phyloP scores from a whole-genome alignment of 495 filamentous ascomycete genomes.

The Penicillium lividum region DNA sequence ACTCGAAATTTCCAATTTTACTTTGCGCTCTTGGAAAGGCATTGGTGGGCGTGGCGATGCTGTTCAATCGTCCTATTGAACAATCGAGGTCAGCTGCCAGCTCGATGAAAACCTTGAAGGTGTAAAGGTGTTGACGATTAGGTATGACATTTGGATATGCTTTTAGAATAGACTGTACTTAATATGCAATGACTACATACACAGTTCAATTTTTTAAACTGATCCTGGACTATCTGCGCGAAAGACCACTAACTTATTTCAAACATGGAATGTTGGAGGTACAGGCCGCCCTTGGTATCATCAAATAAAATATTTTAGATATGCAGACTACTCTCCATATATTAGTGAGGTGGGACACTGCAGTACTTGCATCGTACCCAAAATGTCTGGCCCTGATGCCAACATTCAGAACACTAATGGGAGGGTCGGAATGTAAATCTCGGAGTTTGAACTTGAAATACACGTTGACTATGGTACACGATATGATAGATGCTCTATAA shows the following conservation, averaged over 20 bases:
- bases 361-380: too few relatives aligned
- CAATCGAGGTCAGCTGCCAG: not conserved
- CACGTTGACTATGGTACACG: slow-evolving; percentile 27
- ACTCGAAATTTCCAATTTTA: slow-evolving; percentile 22
- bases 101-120: slow-evolving; percentile 8
- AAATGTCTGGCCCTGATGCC: too few relatives aligned
- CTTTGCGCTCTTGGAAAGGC: slow-evolving; percentile 25
- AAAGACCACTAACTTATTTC: too few relatives aligned
- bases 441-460: not conserved
- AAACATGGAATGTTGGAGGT: too few relatives aligned
- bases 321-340: too few relatives aligned
- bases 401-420: too few relatives aligned
- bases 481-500: slow-evolving; percentile 25
- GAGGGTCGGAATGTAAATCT: too few relatives aligned
- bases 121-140: not conserved
- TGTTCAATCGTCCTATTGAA: slow-evolving; percentile 22
- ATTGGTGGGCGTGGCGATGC: slow-evolving; percentile 15
- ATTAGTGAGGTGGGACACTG: too few relatives aligned
- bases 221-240: not conserved
- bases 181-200: not conserved
- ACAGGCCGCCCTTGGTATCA: too few relatives aligned
- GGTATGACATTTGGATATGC: not conserved
- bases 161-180: not conserved
- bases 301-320: too few relatives aligned
- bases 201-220: not conserved